phyloP scores from a whole-genome alignment of 768 basidiomycete species.

The Leccinellum albellum region DNA sequence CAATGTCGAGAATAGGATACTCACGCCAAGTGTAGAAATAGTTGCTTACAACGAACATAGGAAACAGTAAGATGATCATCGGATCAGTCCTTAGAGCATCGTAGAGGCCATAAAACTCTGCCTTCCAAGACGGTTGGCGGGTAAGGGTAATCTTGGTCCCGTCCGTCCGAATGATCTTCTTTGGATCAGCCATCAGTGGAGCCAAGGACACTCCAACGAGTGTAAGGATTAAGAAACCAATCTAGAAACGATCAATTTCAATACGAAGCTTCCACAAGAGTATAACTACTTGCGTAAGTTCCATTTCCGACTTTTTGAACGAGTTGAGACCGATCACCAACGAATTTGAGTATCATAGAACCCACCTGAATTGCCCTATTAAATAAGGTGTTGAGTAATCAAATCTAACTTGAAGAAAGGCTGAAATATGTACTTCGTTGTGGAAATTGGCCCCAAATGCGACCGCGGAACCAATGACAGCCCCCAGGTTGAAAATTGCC shows the following conservation, averaged over 20 bases:
- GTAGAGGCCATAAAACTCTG: constrained; percentile 68
- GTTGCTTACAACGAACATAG: constrained; percentile 82
- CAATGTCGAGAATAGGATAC: constrained; percentile 17
- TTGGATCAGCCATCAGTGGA: constrained; percentile 66
- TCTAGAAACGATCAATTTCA: constrained; percentile 37
- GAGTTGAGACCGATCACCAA: neutral
- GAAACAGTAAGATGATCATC: constrained; percentile 72
- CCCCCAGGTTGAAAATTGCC: constrained; percentile 79
- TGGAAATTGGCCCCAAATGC: constrained; percentile 69
- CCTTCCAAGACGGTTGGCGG: constrained; percentile 73
- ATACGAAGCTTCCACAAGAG: neutral
- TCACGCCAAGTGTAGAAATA: constrained; percentile 86
- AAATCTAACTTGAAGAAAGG: neutral
- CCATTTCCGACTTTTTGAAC: constrained; percentile 54
- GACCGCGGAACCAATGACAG: constrained; percentile 74
- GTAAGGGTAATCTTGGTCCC: constrained; percentile 62
- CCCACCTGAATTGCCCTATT: constrained; percentile 31
- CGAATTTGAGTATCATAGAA: neutral
- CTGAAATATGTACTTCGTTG: constrained; percentile 44
- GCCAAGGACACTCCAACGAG: constrained; percentile 65
- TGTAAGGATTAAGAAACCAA: constrained; percentile 72
- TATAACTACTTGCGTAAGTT: constrained; percentile 57
- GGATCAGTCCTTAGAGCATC: constrained; percentile 67
- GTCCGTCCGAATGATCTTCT: constrained; percentile 69
- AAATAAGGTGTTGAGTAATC: neutral